Evolutionary conservation across 345 rosid genomes (phyloP).

Genomic region (Eucalyptus victrix): DNA sequence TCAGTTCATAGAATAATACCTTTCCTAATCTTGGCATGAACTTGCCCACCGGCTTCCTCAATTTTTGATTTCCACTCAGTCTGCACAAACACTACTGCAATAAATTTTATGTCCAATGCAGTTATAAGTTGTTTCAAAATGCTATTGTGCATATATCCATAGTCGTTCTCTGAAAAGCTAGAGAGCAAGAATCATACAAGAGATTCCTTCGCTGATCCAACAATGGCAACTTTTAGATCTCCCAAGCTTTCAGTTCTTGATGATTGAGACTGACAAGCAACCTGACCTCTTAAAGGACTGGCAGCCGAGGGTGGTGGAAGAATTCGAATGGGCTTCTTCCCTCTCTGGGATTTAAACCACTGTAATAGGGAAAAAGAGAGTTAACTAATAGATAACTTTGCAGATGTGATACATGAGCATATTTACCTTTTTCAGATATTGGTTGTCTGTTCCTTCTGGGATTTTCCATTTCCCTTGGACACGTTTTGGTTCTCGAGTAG

Average conservation of each 20-base stretch:
- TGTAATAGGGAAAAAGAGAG: slow-evolving; percentile 16
- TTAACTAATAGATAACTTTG: not conserved
- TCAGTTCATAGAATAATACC: slow-evolving; percentile 24
- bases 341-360: slow-evolving; percentile 89
- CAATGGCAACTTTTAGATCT: slow-evolving; percentile 58
- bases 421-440: slow-evolving; percentile 53
- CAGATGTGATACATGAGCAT: not conserved
- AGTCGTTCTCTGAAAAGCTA: not conserved
- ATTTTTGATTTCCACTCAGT: slow-evolving; percentile 71
- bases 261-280: slow-evolving; percentile 23
- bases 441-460: slow-evolving; percentile 55
- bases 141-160: not conserved
- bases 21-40: slow-evolving; percentile 66
- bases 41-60: slow-evolving; percentile 60
- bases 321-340: slow-evolving; percentile 47
- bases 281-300: slow-evolving; percentile 28
- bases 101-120: not conserved
- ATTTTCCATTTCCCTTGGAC: slow-evolving; percentile 77
- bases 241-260: slow-evolving; percentile 54
- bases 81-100: slow-evolving; percentile 20
- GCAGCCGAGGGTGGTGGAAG: slow-evolving; percentile 32
- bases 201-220: slow-evolving; percentile 51
- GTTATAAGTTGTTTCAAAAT: not conserved
- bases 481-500: slow-evolving; percentile 64
- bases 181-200: slow-evolving; percentile 20